Percentiles rank a stretch among this genome's conserved stretches.
These are phyloP conservation scores for Holtermannia corniformis DNA, from an alignment of 768 basidiomycete species.

Conservation along the genomic window DNA sequence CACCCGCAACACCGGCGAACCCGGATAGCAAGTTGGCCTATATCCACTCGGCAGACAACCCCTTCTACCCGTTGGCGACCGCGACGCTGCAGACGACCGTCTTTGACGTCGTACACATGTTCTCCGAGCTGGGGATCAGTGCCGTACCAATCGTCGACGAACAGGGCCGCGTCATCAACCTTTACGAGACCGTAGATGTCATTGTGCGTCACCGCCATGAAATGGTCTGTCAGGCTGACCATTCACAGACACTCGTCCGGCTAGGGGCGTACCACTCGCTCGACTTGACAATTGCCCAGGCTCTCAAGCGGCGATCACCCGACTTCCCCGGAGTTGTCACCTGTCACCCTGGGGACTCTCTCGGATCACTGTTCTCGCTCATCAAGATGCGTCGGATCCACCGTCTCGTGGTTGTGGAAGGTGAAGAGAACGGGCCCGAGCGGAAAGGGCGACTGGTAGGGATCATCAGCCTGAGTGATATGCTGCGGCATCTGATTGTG, in stretches of 20 bases:
- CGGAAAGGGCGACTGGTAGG: slow-evolving; percentile 32
- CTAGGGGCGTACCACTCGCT: slow-evolving; percentile 92
- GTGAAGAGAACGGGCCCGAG: slow-evolving; percentile 31
- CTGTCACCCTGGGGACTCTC: slow-evolving; percentile 82
- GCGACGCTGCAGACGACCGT: slow-evolving; percentile 85
- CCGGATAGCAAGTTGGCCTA: background rate
- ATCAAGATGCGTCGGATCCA: slow-evolving; percentile 91
- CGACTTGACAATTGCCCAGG: slow-evolving; percentile 85
- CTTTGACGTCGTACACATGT: slow-evolving; percentile 98
- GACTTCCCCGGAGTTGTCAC: slow-evolving; percentile 97
- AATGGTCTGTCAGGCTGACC: background rate
- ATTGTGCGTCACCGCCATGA: slow-evolving; percentile 55
- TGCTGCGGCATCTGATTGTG: slow-evolving; percentile 38
- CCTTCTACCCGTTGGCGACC: slow-evolving; percentile 82
- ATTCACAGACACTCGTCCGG: slow-evolving; percentile 73
- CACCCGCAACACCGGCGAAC: background rate
- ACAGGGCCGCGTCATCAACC: slow-evolving; percentile 82
- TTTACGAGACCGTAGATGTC: slow-evolving; percentile 98
- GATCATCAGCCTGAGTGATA: slow-evolving; percentile 39
- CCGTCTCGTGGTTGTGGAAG: slow-evolving; percentile 83
- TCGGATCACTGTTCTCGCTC: slow-evolving; percentile 78
- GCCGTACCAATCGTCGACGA: slow-evolving; percentile 90
- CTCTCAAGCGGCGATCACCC: slow-evolving; percentile 77
- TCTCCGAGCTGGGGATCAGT: slow-evolving; percentile 86
- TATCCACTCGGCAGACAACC: slow-evolving; percentile 43